phyloP scores from a whole-genome alignment of 495 filamentous ascomycete species.

The Rusavskia elegans region DNA sequence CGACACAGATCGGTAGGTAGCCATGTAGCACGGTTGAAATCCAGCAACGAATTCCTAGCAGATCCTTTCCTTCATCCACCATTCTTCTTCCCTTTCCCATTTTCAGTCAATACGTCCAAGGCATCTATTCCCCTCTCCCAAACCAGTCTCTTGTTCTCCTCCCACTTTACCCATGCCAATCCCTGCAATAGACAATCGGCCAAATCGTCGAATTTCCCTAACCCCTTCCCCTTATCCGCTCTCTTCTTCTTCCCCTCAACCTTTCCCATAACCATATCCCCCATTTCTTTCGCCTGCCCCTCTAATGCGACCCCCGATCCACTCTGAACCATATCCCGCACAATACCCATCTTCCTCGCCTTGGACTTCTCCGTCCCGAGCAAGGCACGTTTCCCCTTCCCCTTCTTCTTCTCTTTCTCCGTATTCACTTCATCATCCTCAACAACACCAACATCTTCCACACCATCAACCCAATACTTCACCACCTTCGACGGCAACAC shows the following conservation, averaged over 20 bases:
- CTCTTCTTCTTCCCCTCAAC: conserved; percentile 18
- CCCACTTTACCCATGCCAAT: conserved; percentile 74
- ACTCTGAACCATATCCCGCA: conserved; percentile 35
- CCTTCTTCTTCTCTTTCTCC: neutral
- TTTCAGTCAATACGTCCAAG: neutral
- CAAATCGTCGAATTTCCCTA: conserved; percentile 71
- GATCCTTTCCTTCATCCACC: neutral
- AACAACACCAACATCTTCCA: neutral
- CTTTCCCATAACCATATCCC: conserved; percentile 26
- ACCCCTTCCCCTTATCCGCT: conserved; percentile 10
- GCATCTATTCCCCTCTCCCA: neutral
- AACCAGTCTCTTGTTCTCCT: conserved; percentile 38
- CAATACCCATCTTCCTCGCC: conserved; percentile 48
- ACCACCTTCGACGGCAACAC: conserved; percentile 27
- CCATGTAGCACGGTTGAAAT: no score
- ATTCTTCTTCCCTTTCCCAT: neutral
- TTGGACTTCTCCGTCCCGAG: conserved; percentile 19
- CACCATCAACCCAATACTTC: conserved; percentile 22
- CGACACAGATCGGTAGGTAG: no score
- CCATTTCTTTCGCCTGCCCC: conserved; percentile 22
- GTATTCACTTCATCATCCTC: conserved; percentile 1
- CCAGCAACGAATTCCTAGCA: no score
- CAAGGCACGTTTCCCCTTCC: no score
- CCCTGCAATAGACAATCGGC: conserved; percentile 83
- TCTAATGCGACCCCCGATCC: conserved; percentile 17